Evolutionary conservation across 2,329 filamentous ascomycete genomes (phyloP).

Genomic region (Ophiocordyceps camponoti-rufipedis): DNA sequence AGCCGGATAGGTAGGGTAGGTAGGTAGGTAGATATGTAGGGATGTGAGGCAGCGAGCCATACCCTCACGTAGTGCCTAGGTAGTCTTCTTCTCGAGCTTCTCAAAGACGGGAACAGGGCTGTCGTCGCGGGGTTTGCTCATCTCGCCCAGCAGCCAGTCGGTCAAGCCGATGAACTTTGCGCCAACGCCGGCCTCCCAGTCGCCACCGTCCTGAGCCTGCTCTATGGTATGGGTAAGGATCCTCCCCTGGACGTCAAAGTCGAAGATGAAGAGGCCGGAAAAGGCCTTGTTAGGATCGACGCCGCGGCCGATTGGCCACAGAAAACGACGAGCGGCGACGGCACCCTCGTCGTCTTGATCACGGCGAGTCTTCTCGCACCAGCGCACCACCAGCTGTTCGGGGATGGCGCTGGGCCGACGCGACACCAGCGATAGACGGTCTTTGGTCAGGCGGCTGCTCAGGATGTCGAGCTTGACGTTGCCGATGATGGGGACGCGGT

Average conservation of each 20-base stretch:
- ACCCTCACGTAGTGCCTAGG: not conserved
- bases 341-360: conserved; percentile 8
- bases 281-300: conserved; percentile 55
- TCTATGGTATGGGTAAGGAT: conserved; percentile 85
- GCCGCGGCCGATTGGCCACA: conserved; percentile 9
- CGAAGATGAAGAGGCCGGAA: conserved; percentile 82
- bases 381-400: conserved; percentile 81
- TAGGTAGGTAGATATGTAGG: too few relatives aligned
- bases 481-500: conserved; percentile 73
- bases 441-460: conserved; percentile 69
- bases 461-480: conserved; percentile 78
- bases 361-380: conserved; percentile 37
- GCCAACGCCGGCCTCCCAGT: conserved; percentile 66
- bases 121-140: conserved; percentile 19
- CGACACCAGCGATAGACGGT: conserved; percentile 28
- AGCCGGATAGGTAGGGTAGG: too few relatives aligned
- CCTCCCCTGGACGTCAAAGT: conserved; percentile 76
- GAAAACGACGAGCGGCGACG: conserved; percentile 22
- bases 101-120: conserved; percentile 18
- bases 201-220: conserved; percentile 66
- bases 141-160: conserved; percentile 80
- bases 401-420: conserved; percentile 34
- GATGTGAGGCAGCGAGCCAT: too few relatives aligned
- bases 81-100: conserved; percentile 8
- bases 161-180: conserved; percentile 79